Percentiles rank a stretch among this genome's conserved stretches.
Conservation (phyloP, 306 rosid species). For the Canavalia ensiformis region DNA sequence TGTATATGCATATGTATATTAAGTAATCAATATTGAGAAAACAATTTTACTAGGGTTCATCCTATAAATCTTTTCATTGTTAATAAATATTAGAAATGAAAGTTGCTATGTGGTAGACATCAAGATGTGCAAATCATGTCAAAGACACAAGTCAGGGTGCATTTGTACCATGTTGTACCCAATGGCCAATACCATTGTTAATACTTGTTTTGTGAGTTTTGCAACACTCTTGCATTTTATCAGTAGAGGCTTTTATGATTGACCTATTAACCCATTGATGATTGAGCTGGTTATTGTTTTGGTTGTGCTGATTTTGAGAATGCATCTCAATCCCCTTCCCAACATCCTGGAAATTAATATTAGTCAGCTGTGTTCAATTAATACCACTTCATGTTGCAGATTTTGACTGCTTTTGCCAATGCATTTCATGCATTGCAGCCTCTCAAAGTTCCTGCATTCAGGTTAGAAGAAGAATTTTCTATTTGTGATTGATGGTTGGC, state of each 20-base stretch:
- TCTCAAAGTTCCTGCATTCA: conserved; percentile 92
- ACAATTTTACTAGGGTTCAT: neutral
- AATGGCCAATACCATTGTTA: neutral
- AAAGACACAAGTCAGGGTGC: neutral
- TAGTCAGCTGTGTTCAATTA: conserved; percentile 32
- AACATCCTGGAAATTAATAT: neutral
- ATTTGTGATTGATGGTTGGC: conserved; percentile 18
- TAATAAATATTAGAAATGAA: neutral
- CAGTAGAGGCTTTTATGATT: neutral
- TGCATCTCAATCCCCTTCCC: neutral
- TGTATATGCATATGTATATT: neutral
- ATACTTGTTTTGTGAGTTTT: neutral
- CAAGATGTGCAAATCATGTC: neutral
- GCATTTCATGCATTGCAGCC: conserved; percentile 97
- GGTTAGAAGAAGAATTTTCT: conserved; percentile 56
- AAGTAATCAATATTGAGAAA: neutral
- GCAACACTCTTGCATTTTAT: neutral
- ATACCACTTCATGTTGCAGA: conserved; percentile 62
- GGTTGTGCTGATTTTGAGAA: conserved; percentile 8
- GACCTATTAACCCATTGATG: neutral
- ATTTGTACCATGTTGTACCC: neutral
- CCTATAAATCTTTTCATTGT: neutral
- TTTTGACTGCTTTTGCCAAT: conserved; percentile 81
- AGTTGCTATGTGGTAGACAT: neutral
- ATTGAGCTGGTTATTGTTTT: neutral